Conservation (phyloP, 1,284 basidiomycete species). For the Apiotrichum gamsii region DNA sequence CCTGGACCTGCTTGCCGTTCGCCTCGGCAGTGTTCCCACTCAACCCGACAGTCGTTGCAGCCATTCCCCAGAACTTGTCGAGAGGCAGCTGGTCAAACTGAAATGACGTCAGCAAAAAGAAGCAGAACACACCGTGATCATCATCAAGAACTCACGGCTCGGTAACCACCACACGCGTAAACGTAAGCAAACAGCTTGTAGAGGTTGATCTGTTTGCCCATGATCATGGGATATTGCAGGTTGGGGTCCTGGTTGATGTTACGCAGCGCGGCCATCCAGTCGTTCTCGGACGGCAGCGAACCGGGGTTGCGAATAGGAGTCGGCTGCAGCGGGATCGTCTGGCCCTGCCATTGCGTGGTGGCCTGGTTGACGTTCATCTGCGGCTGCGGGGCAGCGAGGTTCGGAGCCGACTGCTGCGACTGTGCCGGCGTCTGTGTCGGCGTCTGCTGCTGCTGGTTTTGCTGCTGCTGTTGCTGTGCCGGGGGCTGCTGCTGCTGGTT, state of each 20-base stretch:
- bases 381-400: neutral
- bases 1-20: constrained; percentile 11
- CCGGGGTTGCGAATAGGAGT: neutral
- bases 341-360: neutral
- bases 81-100: constrained; percentile 10
- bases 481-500: neutral
- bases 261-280: constrained; percentile 11
- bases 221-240: constrained; percentile 13
- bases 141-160: constrained; percentile 9
- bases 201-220: constrained; percentile 14
- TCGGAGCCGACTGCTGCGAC: constrained; percentile 12
- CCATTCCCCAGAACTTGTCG: constrained; percentile 15
- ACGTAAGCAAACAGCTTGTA: constrained; percentile 15
- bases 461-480: neutral
- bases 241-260: constrained; percentile 7
- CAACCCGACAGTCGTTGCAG: constrained; percentile 8
- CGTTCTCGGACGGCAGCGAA: constrained; percentile 7
- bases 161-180: constrained; percentile 14
- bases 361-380: neutral
- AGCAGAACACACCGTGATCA: too few species aligned
- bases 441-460: constrained; percentile 4
- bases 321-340: neutral
- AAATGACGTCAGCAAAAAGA: neutral
- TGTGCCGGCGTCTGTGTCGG: constrained; percentile 1
- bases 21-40: constrained; percentile 4